Conservation (phyloP, 2,329 filamentous ascomycete species). For the Corynespora cassiicola region DNA sequence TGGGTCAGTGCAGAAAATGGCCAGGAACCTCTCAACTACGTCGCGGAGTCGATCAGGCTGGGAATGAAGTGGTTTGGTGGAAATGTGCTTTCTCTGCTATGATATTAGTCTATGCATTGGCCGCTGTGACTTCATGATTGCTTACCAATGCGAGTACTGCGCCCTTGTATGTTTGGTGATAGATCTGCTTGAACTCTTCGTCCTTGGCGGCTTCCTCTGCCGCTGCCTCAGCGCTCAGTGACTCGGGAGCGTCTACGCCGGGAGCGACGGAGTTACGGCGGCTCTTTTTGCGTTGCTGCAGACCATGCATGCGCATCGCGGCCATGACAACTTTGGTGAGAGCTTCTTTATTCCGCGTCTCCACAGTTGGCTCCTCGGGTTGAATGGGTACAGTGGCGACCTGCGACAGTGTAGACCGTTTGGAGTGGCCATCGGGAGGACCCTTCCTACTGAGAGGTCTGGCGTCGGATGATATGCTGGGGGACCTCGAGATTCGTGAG, state of each 20-base stretch:
- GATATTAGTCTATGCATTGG: conserved; percentile 3
- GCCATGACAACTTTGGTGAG: conserved; percentile 59
- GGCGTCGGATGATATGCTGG: conserved; percentile 39
- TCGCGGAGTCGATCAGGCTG: conserved; percentile 54
- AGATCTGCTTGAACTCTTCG: conserved; percentile 60
- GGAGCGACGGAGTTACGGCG: conserved; percentile 29
- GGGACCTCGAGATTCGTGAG: conserved; percentile 36
- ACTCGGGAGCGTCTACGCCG: conserved; percentile 20
- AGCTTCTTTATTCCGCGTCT: conserved; percentile 56
- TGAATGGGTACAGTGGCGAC: conserved; percentile 39
- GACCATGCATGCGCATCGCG: conserved; percentile 59
- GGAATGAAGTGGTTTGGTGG: conserved; percentile 41
- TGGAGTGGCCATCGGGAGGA: conserved; percentile 25
- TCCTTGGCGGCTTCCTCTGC: conserved; percentile 47
- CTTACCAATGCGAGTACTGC: conserved; percentile 55
- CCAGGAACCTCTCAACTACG: conserved; percentile 54
- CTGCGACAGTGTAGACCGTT: conserved; percentile 40
- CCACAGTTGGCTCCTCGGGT: conserved; percentile 40
- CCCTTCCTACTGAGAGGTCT: conserved; percentile 40
- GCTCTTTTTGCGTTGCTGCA: conserved; percentile 52
- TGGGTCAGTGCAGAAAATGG: conserved; percentile 55
- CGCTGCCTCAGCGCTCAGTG: conserved; percentile 18
- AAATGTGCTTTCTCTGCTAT: conserved; percentile 47
- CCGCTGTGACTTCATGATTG: background rate
- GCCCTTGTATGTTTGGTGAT: conserved; percentile 59